Conservation (phyloP, 768 basidiomycete genomes). For the Boletus bicolor region DNA sequence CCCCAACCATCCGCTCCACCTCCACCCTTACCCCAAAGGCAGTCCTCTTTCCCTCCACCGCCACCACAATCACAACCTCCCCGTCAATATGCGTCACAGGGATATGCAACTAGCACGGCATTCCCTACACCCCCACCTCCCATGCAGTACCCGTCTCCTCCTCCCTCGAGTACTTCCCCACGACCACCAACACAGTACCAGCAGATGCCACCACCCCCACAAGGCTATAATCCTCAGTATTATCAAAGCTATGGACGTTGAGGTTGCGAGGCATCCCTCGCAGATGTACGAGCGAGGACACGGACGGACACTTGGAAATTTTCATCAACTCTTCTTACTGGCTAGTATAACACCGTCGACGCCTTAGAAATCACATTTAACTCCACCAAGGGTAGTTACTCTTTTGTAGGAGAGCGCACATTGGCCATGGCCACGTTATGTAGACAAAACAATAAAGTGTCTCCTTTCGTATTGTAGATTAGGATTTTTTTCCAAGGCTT, state of each 20-base stretch:
- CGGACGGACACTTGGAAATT: neutral
- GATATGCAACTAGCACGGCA: constrained; percentile 10
- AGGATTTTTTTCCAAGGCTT: neutral
- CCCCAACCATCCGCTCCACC: constrained; percentile 17
- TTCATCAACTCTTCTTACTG: neutral
- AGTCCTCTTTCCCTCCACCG: constrained; percentile 22
- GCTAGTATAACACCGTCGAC: neutral
- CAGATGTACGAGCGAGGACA: neutral
- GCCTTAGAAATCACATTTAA: neutral
- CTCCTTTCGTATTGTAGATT: neutral
- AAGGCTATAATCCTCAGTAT: constrained; percentile 27
- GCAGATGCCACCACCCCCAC: constrained; percentile 29
- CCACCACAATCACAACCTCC: constrained; percentile 20
- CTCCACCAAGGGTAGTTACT: neutral
- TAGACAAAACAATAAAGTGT: neutral
- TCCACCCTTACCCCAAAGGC: constrained; percentile 23
- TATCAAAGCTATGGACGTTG: constrained; percentile 33
- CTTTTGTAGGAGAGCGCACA: neutral
- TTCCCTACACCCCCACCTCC: constrained; percentile 31
- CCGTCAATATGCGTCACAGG: constrained; percentile 17
- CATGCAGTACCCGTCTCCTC: constrained; percentile 22
- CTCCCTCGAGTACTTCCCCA: constrained; percentile 10
- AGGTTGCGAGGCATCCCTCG: neutral
- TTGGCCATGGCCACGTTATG: too few relatives aligned
- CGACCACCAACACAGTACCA: constrained; percentile 28